Percentiles rank a stretch among this genome's conserved stretches.
Evolutionary conservation across 1,139 yeast genomes (phyloP).

Genomic region (Saccharomyces pastorianus): DNA sequence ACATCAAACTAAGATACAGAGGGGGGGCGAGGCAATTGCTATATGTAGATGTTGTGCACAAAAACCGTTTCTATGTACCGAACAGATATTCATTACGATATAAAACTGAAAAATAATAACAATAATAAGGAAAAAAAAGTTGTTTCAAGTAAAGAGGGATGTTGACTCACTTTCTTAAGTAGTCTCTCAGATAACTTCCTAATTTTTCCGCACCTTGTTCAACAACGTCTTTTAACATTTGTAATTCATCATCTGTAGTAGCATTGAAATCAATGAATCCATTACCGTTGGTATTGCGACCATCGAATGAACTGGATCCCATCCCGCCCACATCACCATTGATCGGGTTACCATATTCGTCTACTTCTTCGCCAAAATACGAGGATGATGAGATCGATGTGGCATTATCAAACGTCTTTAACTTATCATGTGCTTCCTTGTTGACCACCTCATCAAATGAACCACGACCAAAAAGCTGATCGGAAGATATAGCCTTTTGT

Average conservation of each 20-base stretch:
- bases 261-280: constrained; percentile 58
- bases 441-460: constrained; percentile 71
- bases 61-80: background rate
- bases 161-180: constrained; percentile 41
- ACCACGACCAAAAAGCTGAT: constrained; percentile 87
- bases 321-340: constrained; percentile 9
- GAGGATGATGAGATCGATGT: constrained; percentile 84
- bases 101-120: background rate
- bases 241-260: constrained; percentile 65
- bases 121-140: background rate
- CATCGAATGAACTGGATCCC: constrained; percentile 4
- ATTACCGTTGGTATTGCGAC: constrained; percentile 3
- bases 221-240: constrained; percentile 81
- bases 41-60: background rate
- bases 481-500: constrained; percentile 93
- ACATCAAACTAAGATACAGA: background rate
- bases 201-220: constrained; percentile 90
- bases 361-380: constrained; percentile 77
- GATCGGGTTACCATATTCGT: constrained; percentile 29
- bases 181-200: constrained; percentile 78
- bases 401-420: constrained; percentile 74
- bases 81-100: background rate
- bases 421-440: constrained; percentile 68
- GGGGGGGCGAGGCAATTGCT: background rate
- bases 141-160: background rate